These are phyloP conservation scores for Orbilia brochopaga DNA, from an alignment of 2,329 filamentous ascomycete species.

Conservation along the genomic window DNA sequence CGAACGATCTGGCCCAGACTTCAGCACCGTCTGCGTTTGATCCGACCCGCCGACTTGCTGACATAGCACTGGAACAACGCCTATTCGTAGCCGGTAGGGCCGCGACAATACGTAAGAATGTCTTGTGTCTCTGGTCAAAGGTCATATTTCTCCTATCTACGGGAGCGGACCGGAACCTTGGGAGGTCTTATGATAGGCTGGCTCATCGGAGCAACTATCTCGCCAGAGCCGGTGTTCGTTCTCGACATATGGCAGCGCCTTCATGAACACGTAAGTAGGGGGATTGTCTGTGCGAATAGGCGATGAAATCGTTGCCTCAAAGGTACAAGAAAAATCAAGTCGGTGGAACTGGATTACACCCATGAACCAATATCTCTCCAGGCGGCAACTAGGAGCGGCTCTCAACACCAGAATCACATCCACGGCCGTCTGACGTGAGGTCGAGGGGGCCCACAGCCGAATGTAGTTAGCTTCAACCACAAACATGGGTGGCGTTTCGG, in stretches of 20 bases:
- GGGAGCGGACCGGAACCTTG: slow-evolving; percentile 22
- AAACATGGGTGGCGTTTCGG: slow-evolving; percentile 13
- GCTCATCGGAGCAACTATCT: slow-evolving; percentile 30
- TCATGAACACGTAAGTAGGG: not conserved
- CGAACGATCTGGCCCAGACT: slow-evolving; percentile 5
- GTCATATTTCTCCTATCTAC: not conserved
- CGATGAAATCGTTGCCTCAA: not conserved
- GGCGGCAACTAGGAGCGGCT: too few relatives aligned
- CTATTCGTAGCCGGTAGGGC: slow-evolving; percentile 14
- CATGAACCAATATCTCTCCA: too few relatives aligned
- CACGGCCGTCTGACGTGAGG: slow-evolving; percentile 37
- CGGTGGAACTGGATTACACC: too few relatives aligned
- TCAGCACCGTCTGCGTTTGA: not conserved
- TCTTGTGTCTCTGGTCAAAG: not conserved
- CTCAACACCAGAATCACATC: too few relatives aligned
- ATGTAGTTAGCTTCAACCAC: slow-evolving; percentile 28
- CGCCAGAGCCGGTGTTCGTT: slow-evolving; percentile 14
- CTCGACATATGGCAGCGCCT: not conserved
- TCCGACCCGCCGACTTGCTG: not conserved
- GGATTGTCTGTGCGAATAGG: not conserved
- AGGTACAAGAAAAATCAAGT: too few relatives aligned
- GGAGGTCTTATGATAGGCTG: slow-evolving; percentile 7
- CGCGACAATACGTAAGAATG: slow-evolving; percentile 32
- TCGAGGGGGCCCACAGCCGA: slow-evolving; percentile 22
- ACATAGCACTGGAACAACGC: not conserved